Evolutionary conservation across 495 filamentous ascomycete genomes (phyloP).

Genomic region (Chaetomium fimeti): DNA sequence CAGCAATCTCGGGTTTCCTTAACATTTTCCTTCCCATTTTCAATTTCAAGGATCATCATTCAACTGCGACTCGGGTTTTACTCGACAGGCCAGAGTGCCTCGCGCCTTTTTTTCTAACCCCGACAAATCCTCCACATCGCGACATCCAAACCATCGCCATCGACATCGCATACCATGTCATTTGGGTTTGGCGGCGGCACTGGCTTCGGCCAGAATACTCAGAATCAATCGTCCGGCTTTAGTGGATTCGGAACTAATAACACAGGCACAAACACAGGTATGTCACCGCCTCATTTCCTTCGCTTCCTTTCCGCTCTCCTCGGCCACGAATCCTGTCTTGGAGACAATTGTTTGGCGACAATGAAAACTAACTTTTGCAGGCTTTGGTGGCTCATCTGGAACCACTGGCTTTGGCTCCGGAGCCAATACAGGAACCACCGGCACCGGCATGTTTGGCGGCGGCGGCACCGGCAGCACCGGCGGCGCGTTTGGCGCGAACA

Average conservation of each 20-base stretch:
- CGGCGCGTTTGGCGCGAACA: slow-evolving; percentile 40
- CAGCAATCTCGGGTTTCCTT: slow-evolving; percentile 1
- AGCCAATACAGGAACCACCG: slow-evolving; percentile 39
- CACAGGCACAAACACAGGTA: slow-evolving; percentile 49
- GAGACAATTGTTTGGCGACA: not conserved
- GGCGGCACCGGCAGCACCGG: slow-evolving; percentile 31
- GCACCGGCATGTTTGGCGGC: slow-evolving; percentile 50
- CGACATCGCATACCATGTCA: slow-evolving; percentile 43
- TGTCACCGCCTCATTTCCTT: slow-evolving; percentile 25
- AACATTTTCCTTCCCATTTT: not conserved
- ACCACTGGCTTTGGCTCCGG: slow-evolving; percentile 48
- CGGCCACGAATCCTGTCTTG: not conserved
- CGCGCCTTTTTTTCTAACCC: slow-evolving; percentile 21
- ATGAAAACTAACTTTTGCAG: slow-evolving; percentile 28
- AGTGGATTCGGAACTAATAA: slow-evolving; percentile 57
- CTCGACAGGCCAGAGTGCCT: slow-evolving; percentile 18
- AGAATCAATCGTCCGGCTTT: slow-evolving; percentile 58
- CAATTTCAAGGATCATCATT: not conserved
- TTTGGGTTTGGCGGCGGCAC: slow-evolving; percentile 50
- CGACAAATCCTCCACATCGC: slow-evolving; percentile 1
- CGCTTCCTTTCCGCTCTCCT: slow-evolving; percentile 16
- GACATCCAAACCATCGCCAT: slow-evolving; percentile 8
- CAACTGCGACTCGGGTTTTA: slow-evolving; percentile 2
- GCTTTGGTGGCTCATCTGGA: slow-evolving; percentile 48
- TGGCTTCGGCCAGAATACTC: slow-evolving; percentile 60